Conservation (phyloP, 2,329 filamentous ascomycete species). For the Pseudocercospora crystallina region DNA sequence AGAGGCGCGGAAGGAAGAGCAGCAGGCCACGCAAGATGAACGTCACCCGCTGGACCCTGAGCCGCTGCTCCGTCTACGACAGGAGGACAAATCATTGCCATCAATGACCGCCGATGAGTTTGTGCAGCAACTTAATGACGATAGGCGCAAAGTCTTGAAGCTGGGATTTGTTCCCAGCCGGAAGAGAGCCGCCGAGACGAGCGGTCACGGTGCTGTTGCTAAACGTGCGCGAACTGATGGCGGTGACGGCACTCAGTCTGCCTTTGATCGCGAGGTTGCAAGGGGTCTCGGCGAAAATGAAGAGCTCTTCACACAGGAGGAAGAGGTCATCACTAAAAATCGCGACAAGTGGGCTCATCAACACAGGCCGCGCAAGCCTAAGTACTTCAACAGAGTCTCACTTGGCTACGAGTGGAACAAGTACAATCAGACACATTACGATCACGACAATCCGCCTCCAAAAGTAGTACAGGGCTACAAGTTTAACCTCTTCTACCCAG, state of each 20-base stretch:
- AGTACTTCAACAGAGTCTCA: conserved; percentile 96
- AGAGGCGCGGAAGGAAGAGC: background rate
- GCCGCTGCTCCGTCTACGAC: conserved; percentile 61
- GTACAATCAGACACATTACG: conserved; percentile 99
- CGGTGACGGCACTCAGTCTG: conserved; percentile 13
- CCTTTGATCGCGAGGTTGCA: conserved; percentile 78
- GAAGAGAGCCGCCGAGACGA: conserved; percentile 13
- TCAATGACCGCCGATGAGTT: conserved; percentile 60
- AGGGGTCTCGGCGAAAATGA: conserved; percentile 90
- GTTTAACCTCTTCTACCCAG: conserved; percentile 99
- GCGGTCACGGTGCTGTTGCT: conserved; percentile 14
- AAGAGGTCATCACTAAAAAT: conserved; percentile 64
- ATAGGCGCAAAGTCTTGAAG: conserved; percentile 62
- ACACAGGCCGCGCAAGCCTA: conserved; percentile 85
- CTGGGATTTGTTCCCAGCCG: conserved; percentile 66
- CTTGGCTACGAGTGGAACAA: conserved; percentile 99
- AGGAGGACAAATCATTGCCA: conserved; percentile 63
- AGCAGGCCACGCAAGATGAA: conserved; percentile 2
- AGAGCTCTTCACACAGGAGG: conserved; percentile 91
- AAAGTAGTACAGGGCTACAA: conserved; percentile 99
- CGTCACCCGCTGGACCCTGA: conserved; percentile 59
- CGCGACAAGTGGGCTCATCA: conserved; percentile 79
- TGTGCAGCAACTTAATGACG: conserved; percentile 56
- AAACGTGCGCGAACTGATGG: conserved; percentile 31
- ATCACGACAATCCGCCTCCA: conserved; percentile 94